Conservation (phyloP, 202 grass and related monocot genomes). For the Eragrostis tef region DNA sequence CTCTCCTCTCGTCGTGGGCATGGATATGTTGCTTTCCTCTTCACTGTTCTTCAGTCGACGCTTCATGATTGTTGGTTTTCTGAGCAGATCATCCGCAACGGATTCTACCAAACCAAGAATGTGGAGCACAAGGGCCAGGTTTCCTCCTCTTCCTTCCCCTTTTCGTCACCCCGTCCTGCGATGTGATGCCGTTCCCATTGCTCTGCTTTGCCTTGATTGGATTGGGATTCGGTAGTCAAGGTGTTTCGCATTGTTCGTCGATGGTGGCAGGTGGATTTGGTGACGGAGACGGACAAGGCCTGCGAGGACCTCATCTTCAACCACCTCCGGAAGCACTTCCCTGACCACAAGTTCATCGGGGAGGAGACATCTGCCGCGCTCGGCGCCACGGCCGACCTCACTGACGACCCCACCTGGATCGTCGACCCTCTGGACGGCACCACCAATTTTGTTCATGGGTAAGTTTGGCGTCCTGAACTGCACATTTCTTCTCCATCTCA, state of each 20-base stretch:
- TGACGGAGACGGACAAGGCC: slow-evolving; percentile 97
- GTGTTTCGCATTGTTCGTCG: slow-evolving; percentile 22
- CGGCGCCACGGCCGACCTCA: slow-evolving; percentile 76
- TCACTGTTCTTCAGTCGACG: not conserved
- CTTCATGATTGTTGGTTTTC: slow-evolving; percentile 26
- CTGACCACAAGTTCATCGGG: slow-evolving; percentile 92
- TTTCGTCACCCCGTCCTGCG: not conserved
- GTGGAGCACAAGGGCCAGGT: slow-evolving; percentile 99
- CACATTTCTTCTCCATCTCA: not conserved
- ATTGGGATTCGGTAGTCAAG: slow-evolving; percentile 24
- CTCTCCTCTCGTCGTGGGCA: not conserved
- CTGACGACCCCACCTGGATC: slow-evolving; percentile 89
- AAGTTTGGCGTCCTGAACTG: not conserved
- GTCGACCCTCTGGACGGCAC: slow-evolving; percentile 93
- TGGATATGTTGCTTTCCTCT: not conserved
- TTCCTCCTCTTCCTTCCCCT: not conserved
- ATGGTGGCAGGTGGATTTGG: slow-evolving; percentile 77
- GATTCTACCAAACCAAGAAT: slow-evolving; percentile 86
- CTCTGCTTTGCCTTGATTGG: not conserved
- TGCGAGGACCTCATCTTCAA: slow-evolving; percentile 94
- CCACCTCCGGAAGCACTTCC: slow-evolving; percentile 78
- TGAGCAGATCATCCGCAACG: slow-evolving; percentile 72
- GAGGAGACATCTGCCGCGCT: slow-evolving; percentile 84
- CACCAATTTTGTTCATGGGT: slow-evolving; percentile 99
- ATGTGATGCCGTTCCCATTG: not conserved